phyloP scores from a whole-genome alignment of 306 rosid genomes.

The Cicer cuneatum region DNA sequence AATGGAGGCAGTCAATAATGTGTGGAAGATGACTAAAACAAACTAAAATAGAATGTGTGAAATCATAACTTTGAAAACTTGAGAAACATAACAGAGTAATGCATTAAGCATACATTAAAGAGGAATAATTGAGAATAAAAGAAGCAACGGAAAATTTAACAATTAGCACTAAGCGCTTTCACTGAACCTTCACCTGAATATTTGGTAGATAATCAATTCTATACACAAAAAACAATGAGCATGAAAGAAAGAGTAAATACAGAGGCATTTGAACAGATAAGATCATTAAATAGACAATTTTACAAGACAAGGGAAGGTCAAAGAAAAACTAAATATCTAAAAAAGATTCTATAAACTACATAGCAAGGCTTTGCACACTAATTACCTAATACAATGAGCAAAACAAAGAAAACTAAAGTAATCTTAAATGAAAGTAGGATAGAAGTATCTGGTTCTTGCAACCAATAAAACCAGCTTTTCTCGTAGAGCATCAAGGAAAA shows the following conservation, averaged over 20 bases:
- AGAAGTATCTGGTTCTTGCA: conserved; percentile 5
- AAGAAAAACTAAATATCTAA: neutral
- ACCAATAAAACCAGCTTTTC: conserved; percentile 16
- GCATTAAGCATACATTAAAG: conserved; percentile 33
- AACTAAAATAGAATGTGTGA: conserved; percentile 11
- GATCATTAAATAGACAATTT: conserved; percentile 18
- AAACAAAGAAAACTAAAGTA: conserved; percentile 22
- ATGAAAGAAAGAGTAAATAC: neutral
- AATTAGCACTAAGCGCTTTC: conserved; percentile 22
- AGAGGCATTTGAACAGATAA: conserved; percentile 26
- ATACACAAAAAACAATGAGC: conserved; percentile 25
- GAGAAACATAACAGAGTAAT: conserved; percentile 35
- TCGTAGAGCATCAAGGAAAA: conserved; percentile 16
- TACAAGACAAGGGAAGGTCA: conserved; percentile 18
- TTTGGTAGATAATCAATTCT: conserved; percentile 36
- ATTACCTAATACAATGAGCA: conserved; percentile 15
- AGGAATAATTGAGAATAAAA: conserved; percentile 38
- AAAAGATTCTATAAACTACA: conserved; percentile 16
- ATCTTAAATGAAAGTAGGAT: conserved; percentile 17
- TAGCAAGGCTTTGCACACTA: conserved; percentile 31
- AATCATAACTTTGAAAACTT: conserved; percentile 25
- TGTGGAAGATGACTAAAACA: conserved; percentile 28
- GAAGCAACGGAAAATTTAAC: conserved; percentile 19
- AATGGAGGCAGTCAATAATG: conserved; percentile 32
- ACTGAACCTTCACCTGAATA: conserved; percentile 18